These are phyloP conservation scores for Didymella pinodella DNA, from an alignment of 2,329 filamentous ascomycete genomes.

Conservation along the genomic window DNA sequence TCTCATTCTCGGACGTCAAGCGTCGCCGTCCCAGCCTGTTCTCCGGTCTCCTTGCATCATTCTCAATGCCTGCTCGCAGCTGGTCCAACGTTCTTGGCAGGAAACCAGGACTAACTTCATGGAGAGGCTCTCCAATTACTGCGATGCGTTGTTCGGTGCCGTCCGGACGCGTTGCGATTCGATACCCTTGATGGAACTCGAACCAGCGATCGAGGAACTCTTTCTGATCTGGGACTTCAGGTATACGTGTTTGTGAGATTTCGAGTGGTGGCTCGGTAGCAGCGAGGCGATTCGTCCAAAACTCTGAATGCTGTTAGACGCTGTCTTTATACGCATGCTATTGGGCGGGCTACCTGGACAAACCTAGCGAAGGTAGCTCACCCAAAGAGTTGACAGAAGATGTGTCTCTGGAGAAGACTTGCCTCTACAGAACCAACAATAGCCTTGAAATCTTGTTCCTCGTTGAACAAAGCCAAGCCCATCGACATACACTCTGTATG, in stretches of 20 bases:
- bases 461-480: conserved; percentile 59
- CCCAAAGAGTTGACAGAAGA: background rate
- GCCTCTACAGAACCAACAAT: conserved; percentile 62
- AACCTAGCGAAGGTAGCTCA: no score
- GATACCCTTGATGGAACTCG: conserved; percentile 59
- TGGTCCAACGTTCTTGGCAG: conserved; percentile 58
- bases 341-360: no score
- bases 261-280: conserved; percentile 53
- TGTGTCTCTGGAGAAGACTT: background rate
- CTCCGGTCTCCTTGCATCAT: conserved; percentile 41
- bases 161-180: conserved; percentile 51
- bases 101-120: conserved; percentile 57
- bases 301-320: conserved; percentile 46
- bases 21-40: conserved; percentile 39
- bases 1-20: conserved; percentile 36
- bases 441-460: conserved; percentile 59
- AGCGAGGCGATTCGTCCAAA: conserved; percentile 58
- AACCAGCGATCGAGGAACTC: conserved; percentile 58
- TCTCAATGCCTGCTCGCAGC: conserved; percentile 45
- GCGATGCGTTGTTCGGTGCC: conserved; percentile 56
- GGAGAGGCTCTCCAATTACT: conserved; percentile 58
- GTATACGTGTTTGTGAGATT: conserved; percentile 56
- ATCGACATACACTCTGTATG: conserved; percentile 59
- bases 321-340: no score
- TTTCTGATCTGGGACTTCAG: conserved; percentile 57